Base-by-base conservation (phyloP, 768 basidiomycete species). In the Leccinum boreale region DNA sequence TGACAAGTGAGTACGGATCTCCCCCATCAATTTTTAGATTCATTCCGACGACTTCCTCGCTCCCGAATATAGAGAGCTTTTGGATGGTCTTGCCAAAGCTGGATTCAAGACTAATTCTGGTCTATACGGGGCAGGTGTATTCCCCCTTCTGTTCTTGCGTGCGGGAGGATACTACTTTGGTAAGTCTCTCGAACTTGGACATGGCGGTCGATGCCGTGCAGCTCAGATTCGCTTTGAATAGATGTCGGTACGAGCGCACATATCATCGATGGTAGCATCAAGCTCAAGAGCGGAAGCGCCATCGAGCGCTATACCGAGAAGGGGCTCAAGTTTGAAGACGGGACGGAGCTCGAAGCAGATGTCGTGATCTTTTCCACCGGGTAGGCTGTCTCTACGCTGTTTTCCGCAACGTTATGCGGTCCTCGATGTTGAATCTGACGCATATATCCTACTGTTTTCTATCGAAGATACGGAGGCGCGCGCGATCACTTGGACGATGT, bases 241-340 rank as follows among this genome's bases (percentile, higher is more conserved):
- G 74, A 74, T n/a, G 62, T 64, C 8, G 80, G 79, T 10, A 77
- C 78, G 1, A 75, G 77, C 52, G 71, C 76, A 52, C 69, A 77
- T 52, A 77, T 82, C 61, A 74, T 73, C 21, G 66, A 78, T 21
- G 79, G 82, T 15, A 72, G 75, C 46, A 81, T 84, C 71, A 80
- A 80, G 61, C 61, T 84, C 67, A 82, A 80, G 71, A 76, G 69
- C 61, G 81, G 79, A 23, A 66, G 71, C 10, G 48, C 60, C 2
- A 70, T 75, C 53, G 60, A 66, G 42, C 50, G 58, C 1, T 76
- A 74, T 60, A 76, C 72, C 0, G 55, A 67, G 52, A 62, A 65
- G 12, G 66, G 74, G n/a, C 64, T 75, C 52, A 53, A 57, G 46
- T 65, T 74, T 42, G 65, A 48, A 10, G 70, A 74, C 28, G 73